These are phyloP conservation scores for Ceratobasidium sp. DNA, from an alignment of 1,284 basidiomycete genomes.

Conservation along the genomic window DNA sequence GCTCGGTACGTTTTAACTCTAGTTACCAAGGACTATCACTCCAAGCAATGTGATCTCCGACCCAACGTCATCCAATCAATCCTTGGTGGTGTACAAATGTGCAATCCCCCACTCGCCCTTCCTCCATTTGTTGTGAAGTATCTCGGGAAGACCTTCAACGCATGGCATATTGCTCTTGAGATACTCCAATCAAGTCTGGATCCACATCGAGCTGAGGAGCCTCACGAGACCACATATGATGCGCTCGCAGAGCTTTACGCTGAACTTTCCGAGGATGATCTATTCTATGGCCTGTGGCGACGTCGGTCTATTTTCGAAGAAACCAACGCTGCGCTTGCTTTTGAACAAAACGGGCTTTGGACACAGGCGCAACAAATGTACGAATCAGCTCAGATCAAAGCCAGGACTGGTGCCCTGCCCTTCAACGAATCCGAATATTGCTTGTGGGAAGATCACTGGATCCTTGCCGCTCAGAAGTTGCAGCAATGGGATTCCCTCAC, in stretches of 20 bases:
- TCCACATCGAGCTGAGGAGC: constrained; percentile 80
- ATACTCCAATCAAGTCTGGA: constrained; percentile 84
- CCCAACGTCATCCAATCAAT: constrained; percentile 96
- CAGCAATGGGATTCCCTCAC: constrained; percentile 97
- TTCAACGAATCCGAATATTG: constrained; percentile 97
- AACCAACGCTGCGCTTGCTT: constrained; percentile 91
- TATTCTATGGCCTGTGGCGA: constrained; percentile 97
- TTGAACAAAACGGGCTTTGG: constrained; percentile 99
- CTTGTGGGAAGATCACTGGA: constrained; percentile 99
- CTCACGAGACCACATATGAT: constrained; percentile 86
- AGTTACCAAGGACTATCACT: constrained; percentile 92
- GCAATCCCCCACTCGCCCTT: constrained; percentile 84
- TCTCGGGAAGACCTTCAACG: constrained; percentile 93
- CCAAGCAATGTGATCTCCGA: constrained; percentile 86
- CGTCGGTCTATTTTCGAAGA: constrained; percentile 87
- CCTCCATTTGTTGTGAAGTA: constrained; percentile 97
- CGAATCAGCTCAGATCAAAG: constrained; percentile 89
- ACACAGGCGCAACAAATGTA: constrained; percentile 89
- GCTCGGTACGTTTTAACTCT: constrained; percentile 91
- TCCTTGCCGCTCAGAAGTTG: constrained; percentile 92
- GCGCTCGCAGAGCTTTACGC: constrained; percentile 95
- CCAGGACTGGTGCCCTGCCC: constrained; percentile 81
- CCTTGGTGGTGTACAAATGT: constrained; percentile 83
- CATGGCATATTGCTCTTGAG: constrained; percentile 93
- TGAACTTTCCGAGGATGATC: constrained; percentile 94